Base-by-base conservation (phyloP, 768 basidiomycete genomes). In the Neoboletus brunneissimus region DNA sequence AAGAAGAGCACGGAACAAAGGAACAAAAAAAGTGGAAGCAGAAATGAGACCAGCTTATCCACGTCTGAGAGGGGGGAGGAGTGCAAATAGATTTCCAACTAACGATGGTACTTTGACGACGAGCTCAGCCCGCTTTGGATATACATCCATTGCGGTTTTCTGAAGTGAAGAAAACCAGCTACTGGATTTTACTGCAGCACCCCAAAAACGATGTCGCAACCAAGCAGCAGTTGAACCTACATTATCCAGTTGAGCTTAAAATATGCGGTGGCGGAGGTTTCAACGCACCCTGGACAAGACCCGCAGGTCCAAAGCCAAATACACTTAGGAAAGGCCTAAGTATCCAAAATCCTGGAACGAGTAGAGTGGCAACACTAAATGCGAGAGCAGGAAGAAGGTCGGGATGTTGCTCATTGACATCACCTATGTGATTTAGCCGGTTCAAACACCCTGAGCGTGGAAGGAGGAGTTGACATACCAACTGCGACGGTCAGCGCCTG, bases 231-330 rank as follows among this genome's bases (percentile, higher is more conserved):
- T 22, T 2, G 59, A 65, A 37, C 59, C 63, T 65, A 45, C 11
- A 25, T 12, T 2, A 8, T 22, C 18, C 5, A 31, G 18, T 40
- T 31, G 4, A 35, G 22, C 12, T 51, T n/a, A 12, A 7, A 40
- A 5, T 20, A 8, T n/a, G 13, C 1, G 5, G 9, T 13, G 0
- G 5, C 12, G 0, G 1, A n/a, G 2, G 5, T 27, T 10, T 23
- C 27, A 18, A 15, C 40, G 15, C n/a, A 65, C 64, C 64, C 50
- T 54, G 56, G 11, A 56, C 25, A 12, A 55, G 63, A 3, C 63
- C 63, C 1, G 18, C 8, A 38, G 56, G 63, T 23, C 63, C 63
- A 6, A 64, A 64, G 25, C 63, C 63, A 27, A 64, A 49, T 16
- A 56, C 2, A 1, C 56, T 45, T 3, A 64, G 22, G 9, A 64